These are phyloP conservation scores for Pestalotiopsis sp. DNA, from an alignment of 2,329 filamentous ascomycete genomes.

Conservation along the genomic window DNA sequence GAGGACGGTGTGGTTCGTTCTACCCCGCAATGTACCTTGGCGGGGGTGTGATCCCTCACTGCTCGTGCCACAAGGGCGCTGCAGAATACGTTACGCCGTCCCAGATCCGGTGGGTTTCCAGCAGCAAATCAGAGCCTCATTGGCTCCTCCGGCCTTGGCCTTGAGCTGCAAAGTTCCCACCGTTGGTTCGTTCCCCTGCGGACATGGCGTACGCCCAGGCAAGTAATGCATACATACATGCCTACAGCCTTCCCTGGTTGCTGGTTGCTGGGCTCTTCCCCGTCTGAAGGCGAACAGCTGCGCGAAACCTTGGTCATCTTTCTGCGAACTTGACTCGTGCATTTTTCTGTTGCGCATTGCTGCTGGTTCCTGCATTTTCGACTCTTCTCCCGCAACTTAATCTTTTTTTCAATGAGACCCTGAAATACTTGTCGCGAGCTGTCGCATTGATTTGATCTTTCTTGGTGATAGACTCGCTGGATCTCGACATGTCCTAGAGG, in stretches of 20 bases:
- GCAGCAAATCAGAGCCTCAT: neutral
- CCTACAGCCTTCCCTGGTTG: neutral
- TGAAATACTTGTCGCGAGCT: neutral
- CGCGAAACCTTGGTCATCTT: neutral
- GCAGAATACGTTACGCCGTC: conserved; percentile 6
- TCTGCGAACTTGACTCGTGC: neutral
- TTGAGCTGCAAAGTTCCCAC: too few relatives aligned
- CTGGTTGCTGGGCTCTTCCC: neutral
- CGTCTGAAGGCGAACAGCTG: neutral
- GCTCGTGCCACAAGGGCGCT: neutral
- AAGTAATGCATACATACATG: neutral
- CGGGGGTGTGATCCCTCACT: neutral
- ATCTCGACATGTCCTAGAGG: neutral
- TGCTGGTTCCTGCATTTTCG: conserved; percentile 7
- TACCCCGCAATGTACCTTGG: conserved; percentile 9
- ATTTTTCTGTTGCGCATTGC: neutral
- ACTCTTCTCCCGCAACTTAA: neutral
- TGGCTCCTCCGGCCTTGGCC: too few relatives aligned
- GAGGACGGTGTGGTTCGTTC: conserved; percentile 3
- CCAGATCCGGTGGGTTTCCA: neutral
- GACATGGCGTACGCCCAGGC: too few relatives aligned
- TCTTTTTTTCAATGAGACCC: neutral
- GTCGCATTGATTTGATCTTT: neutral
- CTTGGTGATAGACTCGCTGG: neutral
- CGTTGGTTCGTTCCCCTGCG: too few relatives aligned